Conservation (phyloP, 768 basidiomycete genomes). For the Leccinum imitatum region DNA sequence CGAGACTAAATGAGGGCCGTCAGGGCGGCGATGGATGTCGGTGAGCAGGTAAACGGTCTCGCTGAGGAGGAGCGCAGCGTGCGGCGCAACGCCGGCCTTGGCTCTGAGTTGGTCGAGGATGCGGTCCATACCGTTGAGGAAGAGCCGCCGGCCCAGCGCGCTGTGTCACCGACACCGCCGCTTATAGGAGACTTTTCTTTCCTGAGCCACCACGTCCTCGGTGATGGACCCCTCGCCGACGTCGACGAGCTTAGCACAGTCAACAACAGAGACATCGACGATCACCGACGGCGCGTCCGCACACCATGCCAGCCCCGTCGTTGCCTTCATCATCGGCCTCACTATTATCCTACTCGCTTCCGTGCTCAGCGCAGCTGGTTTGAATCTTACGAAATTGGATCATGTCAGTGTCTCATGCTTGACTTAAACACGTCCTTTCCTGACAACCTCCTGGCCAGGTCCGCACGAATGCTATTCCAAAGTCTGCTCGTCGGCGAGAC, state of each 20-base stretch:
- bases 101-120: slow-evolving; percentile 28
- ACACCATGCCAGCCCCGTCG: slow-evolving; percentile 54
- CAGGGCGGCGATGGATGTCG: too few relatives aligned
- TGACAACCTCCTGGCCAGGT: slow-evolving; percentile 44
- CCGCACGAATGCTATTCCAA: slow-evolving; percentile 73
- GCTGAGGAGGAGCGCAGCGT: too few relatives aligned
- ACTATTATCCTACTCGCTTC: slow-evolving; percentile 81
- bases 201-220: slow-evolving; percentile 3
- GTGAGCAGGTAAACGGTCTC: too few relatives aligned
- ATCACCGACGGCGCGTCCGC: slow-evolving; percentile 27
- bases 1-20: too few relatives aligned
- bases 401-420: slow-evolving; percentile 53
- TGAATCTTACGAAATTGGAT: slow-evolving; percentile 93
- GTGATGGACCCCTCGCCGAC: slow-evolving; percentile 22
- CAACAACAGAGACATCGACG: slow-evolving; percentile 15
- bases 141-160: neutral
- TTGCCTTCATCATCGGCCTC: slow-evolving; percentile 82
- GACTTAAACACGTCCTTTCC: neutral
- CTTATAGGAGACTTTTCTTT: slow-evolving; percentile 21
- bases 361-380: slow-evolving; percentile 87
- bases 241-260: slow-evolving; percentile 16
- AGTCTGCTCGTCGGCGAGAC: slow-evolving; percentile 67
- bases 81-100: slow-evolving; percentile 8
- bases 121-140: slow-evolving; percentile 20
- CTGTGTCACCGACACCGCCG: neutral